Evolutionary conservation across 2,329 filamentous ascomycete genomes (phyloP).

Genomic region (Aureobasidium subglaciale): DNA sequence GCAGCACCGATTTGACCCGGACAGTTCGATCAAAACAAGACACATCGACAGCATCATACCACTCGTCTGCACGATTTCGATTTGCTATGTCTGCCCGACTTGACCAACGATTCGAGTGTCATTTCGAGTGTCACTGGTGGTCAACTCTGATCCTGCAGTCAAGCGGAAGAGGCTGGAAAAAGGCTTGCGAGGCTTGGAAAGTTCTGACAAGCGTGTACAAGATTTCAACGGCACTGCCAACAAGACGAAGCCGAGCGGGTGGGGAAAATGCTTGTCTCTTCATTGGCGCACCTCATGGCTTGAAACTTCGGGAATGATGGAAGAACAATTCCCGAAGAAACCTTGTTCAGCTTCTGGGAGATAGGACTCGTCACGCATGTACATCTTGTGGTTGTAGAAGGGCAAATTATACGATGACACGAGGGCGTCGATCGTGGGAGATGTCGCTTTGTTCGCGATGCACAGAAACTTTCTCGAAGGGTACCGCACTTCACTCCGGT

Average conservation of each 20-base stretch:
- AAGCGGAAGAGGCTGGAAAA: conserved; percentile 3
- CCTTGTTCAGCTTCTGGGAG: background rate
- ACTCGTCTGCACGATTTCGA: background rate
- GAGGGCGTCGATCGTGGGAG: too few relatives aligned
- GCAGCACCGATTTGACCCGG: background rate
- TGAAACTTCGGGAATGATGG: background rate
- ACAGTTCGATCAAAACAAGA: background rate
- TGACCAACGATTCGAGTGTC: background rate
- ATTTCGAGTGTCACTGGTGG: too few relatives aligned
- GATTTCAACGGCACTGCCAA: conserved; percentile 1
- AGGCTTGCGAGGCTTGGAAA: conserved; percentile 10
- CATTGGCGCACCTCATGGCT: background rate
- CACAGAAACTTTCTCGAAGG: too few relatives aligned
- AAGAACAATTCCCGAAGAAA: conserved; percentile 9
- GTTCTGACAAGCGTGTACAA: conserved; percentile 6
- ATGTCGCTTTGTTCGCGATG: too few relatives aligned
- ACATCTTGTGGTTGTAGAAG: background rate
- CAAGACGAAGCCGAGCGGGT: background rate
- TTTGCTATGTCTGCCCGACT: background rate
- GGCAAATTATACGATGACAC: too few relatives aligned
- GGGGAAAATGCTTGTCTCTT: conserved; percentile 10
- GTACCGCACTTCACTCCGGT: too few relatives aligned
- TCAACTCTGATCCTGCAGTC: background rate
- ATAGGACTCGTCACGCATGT: background rate
- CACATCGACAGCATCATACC: background rate